Base-by-base conservation (phyloP, 768 basidiomycete species). In the Suillus weaverae region DNA sequence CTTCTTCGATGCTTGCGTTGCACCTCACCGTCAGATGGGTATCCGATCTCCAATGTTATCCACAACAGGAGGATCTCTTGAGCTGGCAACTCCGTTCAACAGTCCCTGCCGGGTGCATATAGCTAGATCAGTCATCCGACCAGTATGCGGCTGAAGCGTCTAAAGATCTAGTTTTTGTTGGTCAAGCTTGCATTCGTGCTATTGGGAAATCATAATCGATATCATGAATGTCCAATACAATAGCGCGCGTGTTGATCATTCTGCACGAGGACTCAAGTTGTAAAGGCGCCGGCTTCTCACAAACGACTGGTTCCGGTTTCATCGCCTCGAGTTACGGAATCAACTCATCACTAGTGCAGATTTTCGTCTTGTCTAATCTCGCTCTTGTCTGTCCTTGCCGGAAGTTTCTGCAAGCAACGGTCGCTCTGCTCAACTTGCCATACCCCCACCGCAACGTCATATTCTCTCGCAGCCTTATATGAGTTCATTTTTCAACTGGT, bases 401-500 rank as follows among this genome's bases (percentile, higher is more conserved):
- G 26, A 30, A 30, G 4, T 51, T 51, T 8, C 38, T 57, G 26
- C 38, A 26, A 39, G 10, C 56, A 20, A 59, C 57, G 26, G 11
- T 54, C 20, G 6, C 53, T 59, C 30, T 41, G 18, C 26, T 41
- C 33, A 14, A 35, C 5, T 26, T 10, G 11, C 22, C 5, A 50
- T 50, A 51, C 26, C 26, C 18, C 18, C 18, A 32, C 18, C 3
- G 2, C 38, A 18, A 7, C 16, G 20, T 50, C 26, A 26, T 9
- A 50, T 32, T 20, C 20, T 38, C 36, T 38, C 10, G 56, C 26
- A 39, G 22, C 5, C 26, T 30, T 7, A 13, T 38, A 77, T 76
- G 76, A 69, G 43, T 18, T 61, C 64, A 62, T 50, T 73, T 60
- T 69, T 71, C 61, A 59, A 35, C 11, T 60, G 55, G 48, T 63